Evolutionary conservation across 2,329 filamentous ascomycete genomes (phyloP).

Genomic region (Colletotrichum lini): DNA sequence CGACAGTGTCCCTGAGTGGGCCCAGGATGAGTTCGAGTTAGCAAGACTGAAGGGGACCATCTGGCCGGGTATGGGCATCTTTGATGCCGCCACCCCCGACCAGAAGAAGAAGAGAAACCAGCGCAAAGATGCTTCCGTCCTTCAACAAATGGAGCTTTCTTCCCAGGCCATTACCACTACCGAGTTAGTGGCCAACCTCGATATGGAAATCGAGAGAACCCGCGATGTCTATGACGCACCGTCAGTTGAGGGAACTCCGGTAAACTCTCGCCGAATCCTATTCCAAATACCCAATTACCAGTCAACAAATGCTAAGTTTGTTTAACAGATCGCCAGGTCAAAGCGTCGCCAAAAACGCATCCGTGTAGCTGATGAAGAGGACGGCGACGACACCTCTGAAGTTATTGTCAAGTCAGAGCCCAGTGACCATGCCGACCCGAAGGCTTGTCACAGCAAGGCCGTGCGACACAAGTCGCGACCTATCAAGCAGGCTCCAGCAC

Average conservation of each 20-base stretch:
- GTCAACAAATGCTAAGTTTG: neutral
- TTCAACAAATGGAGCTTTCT: slow-evolving; percentile 75
- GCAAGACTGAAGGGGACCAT: slow-evolving; percentile 75
- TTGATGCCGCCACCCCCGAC: slow-evolving; percentile 82
- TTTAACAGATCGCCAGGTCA: slow-evolving; percentile 18
- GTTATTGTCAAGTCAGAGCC: slow-evolving; percentile 30
- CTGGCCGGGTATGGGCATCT: slow-evolving; percentile 85
- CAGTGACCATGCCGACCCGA: neutral
- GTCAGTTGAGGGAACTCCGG: slow-evolving; percentile 66
- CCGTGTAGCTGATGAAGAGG: neutral
- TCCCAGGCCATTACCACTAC: slow-evolving; percentile 75
- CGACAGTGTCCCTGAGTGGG: slow-evolving; percentile 14
- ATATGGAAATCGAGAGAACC: slow-evolving; percentile 64
- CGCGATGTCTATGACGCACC: slow-evolving; percentile 74
- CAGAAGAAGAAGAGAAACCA: slow-evolving; percentile 84
- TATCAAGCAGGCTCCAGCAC: neutral
- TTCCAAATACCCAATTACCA: too few species aligned
- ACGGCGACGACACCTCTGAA: neutral
- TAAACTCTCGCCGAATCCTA: slow-evolving; percentile 51
- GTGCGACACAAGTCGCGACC: neutral
- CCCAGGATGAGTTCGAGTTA: slow-evolving; percentile 27
- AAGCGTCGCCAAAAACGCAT: slow-evolving; percentile 28
- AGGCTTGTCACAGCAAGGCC: neutral
- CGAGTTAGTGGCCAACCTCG: slow-evolving; percentile 74
- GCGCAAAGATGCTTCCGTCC: slow-evolving; percentile 80